Evolutionary conservation across 148 eudicot species (phyloP).

Genomic region (Rhododendron kiyosumense): DNA sequence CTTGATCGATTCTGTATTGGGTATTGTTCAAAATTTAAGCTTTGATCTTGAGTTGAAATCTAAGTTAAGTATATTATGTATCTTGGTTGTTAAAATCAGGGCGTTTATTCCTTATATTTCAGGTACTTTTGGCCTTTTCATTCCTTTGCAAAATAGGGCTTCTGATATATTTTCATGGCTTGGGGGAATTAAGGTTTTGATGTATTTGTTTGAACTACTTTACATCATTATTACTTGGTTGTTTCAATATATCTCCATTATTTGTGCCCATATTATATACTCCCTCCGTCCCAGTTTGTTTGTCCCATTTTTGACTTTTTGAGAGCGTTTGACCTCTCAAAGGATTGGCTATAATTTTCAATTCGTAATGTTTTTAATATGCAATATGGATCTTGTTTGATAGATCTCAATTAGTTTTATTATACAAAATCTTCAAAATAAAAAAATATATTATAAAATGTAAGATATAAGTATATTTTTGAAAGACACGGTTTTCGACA

Average conservation of each 20-base stretch:
- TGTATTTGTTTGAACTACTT: neutral
- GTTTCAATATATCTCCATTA: neutral
- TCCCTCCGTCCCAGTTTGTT: too few species aligned
- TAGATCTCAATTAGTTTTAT: too few species aligned
- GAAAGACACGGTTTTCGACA: too few species aligned
- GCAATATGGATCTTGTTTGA: too few species aligned
- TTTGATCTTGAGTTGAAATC: neutral
- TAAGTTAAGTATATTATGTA: neutral
- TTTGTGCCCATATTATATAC: too few species aligned
- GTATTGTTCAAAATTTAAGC: neutral
- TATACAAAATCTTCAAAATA: too few species aligned
- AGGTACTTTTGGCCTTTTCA: neutral
- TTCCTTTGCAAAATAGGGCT: neutral
- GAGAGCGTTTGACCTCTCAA: too few species aligned
- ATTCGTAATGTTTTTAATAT: too few species aligned
- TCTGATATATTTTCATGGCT: neutral
- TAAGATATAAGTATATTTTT: too few species aligned
- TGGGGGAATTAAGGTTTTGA: neutral
- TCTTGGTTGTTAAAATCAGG: neutral
- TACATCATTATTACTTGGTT: neutral
- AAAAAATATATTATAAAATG: too few species aligned
- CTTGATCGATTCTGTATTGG: neutral
- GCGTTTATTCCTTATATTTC: neutral
- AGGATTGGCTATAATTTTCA: too few species aligned
- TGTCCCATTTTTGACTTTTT: too few species aligned